Base-by-base conservation (phyloP, 2,329 filamentous ascomycete genomes). In the Tolypocladium amazonense region DNA sequence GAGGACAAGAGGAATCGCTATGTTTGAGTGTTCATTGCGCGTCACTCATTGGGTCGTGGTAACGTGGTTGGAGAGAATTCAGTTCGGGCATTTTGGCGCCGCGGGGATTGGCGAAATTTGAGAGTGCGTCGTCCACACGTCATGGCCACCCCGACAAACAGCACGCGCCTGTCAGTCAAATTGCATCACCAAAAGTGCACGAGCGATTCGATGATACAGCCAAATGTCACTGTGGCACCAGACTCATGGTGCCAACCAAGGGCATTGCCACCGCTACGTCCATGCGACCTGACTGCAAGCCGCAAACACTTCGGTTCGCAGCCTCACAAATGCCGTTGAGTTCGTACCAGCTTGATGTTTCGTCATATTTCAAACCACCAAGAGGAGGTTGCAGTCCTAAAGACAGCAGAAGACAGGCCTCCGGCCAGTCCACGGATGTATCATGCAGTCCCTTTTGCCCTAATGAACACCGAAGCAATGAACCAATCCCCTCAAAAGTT, bases 391-490 rank as follows among this genome's bases (percentile, higher is more conserved):
- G 69, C 70, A 73, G 73, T 72, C 73, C 67, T 71, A 71, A 71
- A 75, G 73, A 78, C 76, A 73, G 75, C 75, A 75, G 71, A 70
- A 73, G 72, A 74, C 74, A 72, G 72, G 72, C 73, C 74, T 71
- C 65, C 63, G 67, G 68, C 67, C 68, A 63, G 62, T 62, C 66
- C 67, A 65, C 66, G 66, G 62, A 71, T 76, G 72, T 75, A 76
- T 78, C 77, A 78, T 79, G 75, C 74, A 77, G 73, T 76, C 71
- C 77, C 75, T 75, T 76, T 76, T 75, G 73, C 73, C 78, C 76
- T 75, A 74, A 74, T 76, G 72, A 80, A 80, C 78, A 80, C 78
- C 78, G 73, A 76, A 79, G 76, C 76, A 79, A 78, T 79, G 76
- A 78, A 76, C 75, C 74, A 73, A 67, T 66, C 66, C 63, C 65